Conservation (phyloP, 768 basidiomycete species). For the Boletus pseudopeckii region DNA sequence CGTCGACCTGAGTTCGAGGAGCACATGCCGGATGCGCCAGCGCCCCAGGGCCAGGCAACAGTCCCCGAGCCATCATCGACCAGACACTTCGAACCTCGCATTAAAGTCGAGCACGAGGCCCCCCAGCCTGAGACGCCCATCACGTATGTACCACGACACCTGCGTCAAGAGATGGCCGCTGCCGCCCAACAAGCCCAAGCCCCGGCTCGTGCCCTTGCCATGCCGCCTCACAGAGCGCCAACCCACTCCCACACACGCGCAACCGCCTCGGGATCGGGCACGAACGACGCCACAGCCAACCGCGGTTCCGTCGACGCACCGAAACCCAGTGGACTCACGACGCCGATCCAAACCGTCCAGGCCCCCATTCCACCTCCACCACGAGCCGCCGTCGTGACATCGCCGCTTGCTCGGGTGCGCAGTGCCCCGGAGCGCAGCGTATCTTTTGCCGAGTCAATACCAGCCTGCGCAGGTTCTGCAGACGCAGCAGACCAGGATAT, state of each 20-base stretch:
- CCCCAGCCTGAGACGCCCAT: slow-evolving; percentile 18
- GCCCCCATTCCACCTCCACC: slow-evolving; percentile 27
- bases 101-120: slow-evolving; percentile 20
- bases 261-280: not conserved
- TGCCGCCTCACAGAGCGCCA: not conserved
- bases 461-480: not conserved
- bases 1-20: slow-evolving; percentile 68
- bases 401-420: slow-evolving; percentile 11
- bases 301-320: not conserved
- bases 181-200: slow-evolving; percentile 6
- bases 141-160: slow-evolving; percentile 40
- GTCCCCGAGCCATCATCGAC: not conserved
- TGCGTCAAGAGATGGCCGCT: slow-evolving; percentile 30
- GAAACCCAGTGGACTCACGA: slow-evolving; percentile 26
- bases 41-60: not conserved
- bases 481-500: slow-evolving; percentile 1
- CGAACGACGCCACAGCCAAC: not conserved
- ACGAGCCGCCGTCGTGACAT: slow-evolving; percentile 1
- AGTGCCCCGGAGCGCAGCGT: slow-evolving; percentile 12
- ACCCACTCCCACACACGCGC: not conserved
- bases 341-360: slow-evolving; percentile 34
- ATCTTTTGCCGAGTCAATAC: slow-evolving; percentile 5
- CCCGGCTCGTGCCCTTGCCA: not conserved
- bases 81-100: not conserved
- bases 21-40: slow-evolving; percentile 29